phyloP scores from a whole-genome alignment of 768 basidiomycete genomes.

The Panaeolus papilionaceus region DNA sequence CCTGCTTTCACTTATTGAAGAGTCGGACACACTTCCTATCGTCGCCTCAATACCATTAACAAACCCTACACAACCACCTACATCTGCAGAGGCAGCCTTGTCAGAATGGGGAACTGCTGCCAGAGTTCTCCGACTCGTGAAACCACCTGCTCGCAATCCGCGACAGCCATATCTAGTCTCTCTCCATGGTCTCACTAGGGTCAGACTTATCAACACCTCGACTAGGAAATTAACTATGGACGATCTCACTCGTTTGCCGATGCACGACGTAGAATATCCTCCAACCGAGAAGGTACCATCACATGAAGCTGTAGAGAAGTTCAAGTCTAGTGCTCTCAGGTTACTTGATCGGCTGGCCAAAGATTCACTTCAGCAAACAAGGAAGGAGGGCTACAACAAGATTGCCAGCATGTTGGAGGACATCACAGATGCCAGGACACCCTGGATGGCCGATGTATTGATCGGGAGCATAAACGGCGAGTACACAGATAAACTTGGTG shows the following conservation, averaged over 20 bases:
- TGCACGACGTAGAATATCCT: conserved; percentile 55
- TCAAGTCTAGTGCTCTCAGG: conserved; percentile 70
- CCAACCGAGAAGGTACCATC: conserved; percentile 53
- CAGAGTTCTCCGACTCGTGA: conserved; percentile 71
- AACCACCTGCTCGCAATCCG: conserved; percentile 59
- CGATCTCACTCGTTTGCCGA: conserved; percentile 37
- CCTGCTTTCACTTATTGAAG: conserved; percentile 69
- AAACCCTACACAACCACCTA: conserved; percentile 25
- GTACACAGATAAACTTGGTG: conserved; percentile 76
- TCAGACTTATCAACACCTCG: conserved; percentile 53
- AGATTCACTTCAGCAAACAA: conserved; percentile 52
- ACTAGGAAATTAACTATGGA: conserved; percentile 34
- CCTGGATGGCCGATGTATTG: conserved; percentile 82
- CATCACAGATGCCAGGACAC: conserved; percentile 62
- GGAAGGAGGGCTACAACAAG: conserved; percentile 72
- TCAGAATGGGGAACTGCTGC: conserved; percentile 73
- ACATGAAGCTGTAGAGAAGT: conserved; percentile 62
- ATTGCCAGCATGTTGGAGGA: conserved; percentile 79
- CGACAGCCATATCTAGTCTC: conserved; percentile 72
- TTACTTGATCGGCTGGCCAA: conserved; percentile 70
- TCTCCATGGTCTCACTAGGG: conserved; percentile 73
- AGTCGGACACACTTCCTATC: conserved; percentile 71
- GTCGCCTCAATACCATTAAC: conserved; percentile 70
- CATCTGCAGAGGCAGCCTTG: conserved; percentile 28
- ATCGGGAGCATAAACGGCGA: conserved; percentile 69